phyloP scores from a whole-genome alignment of 495 filamentous ascomycete genomes.

The Penicillium fimorum region DNA sequence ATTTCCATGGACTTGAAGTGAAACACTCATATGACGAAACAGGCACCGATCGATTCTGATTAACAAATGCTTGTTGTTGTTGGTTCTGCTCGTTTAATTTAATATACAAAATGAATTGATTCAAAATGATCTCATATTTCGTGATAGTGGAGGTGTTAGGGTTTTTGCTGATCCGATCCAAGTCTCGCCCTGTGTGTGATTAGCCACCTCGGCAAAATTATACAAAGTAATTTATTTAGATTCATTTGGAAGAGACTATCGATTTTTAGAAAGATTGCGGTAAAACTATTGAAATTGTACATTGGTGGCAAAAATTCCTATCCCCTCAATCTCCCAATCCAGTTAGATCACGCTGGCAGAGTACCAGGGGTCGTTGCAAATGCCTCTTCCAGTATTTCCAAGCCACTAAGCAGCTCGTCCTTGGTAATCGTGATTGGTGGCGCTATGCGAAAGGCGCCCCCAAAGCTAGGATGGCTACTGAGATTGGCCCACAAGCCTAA shows the following conservation, averaged over 20 bases:
- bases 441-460: slow-evolving; percentile 16
- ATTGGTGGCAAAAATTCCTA: neutral
- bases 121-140: neutral
- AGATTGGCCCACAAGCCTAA: slow-evolving; percentile 23
- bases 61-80: neutral
- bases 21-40: neutral
- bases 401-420: slow-evolving; percentile 9
- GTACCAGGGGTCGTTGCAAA: slow-evolving; percentile 17
- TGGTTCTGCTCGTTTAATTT: neutral
- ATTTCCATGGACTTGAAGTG: neutral
- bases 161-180: neutral
- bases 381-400: slow-evolving; percentile 15
- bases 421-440: slow-evolving; percentile 17
- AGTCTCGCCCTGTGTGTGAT: neutral
- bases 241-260: neutral
- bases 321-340: neutral
- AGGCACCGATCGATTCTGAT: neutral
- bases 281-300: neutral
- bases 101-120: neutral
- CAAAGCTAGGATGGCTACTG: slow-evolving; percentile 20
- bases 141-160: neutral
- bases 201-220: neutral
- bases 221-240: neutral
- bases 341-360: neutral
- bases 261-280: neutral